phyloP scores from a whole-genome alignment of 108 stramenopile genomes.

The Cafeteria roenbergensis region DNA sequence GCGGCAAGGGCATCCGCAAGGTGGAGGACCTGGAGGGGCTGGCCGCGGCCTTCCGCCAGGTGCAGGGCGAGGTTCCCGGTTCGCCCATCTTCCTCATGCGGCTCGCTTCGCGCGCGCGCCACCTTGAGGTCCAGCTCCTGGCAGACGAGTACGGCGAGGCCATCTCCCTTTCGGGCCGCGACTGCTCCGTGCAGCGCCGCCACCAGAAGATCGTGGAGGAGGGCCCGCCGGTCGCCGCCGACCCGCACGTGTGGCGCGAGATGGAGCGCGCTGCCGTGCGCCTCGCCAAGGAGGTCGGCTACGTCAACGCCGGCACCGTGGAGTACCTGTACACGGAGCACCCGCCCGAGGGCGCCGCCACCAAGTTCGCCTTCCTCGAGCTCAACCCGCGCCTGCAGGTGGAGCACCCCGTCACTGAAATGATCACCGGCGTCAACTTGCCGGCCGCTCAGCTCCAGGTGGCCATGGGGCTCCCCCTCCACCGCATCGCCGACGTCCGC shows the following conservation, averaged over 20 bases:
- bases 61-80: conserved; percentile 93
- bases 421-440: conserved; percentile 88
- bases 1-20: conserved; percentile 96
- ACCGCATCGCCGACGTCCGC: conserved; percentile 88
- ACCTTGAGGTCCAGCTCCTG: conserved; percentile 93
- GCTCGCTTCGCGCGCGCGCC: conserved; percentile 59
- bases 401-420: conserved; percentile 99
- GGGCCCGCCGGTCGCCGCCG: conserved; percentile 87
- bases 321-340: conserved; percentile 88
- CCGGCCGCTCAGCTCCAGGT: conserved; percentile 93
- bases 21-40: conserved; percentile 53
- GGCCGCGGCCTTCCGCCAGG: conserved; percentile 76
- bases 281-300: conserved; percentile 88
- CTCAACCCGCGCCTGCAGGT: conserved; percentile 91
- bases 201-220: conserved; percentile 98
- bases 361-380: conserved; percentile 83
- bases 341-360: conserved; percentile 14
- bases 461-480: conserved; percentile 93
- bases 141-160: conserved; percentile 92
- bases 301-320: conserved; percentile 95
- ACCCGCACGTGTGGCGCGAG: conserved; percentile 68
- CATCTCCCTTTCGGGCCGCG: conserved; percentile 92
- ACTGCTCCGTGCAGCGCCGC: conserved; percentile 94
- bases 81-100: conserved; percentile 94
- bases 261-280: conserved; percentile 94